Evolutionary conservation across 129 eudicot species (phyloP).

Genomic region (Heracleum sosnowskyi): DNA sequence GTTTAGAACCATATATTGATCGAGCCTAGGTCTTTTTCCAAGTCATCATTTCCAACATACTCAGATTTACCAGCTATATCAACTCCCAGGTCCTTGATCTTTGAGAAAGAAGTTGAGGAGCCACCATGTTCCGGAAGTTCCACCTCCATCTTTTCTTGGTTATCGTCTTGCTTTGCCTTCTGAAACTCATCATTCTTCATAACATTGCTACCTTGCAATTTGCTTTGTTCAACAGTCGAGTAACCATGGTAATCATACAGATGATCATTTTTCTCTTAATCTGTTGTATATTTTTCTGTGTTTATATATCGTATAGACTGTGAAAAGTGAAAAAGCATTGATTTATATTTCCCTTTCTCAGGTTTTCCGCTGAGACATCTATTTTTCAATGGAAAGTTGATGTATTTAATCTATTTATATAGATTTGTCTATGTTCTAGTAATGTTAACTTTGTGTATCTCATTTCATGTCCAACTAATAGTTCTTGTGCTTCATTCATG

Average conservation of each 20-base stretch:
- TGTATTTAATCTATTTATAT: too few relatives aligned
- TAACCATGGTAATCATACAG: too few relatives aligned
- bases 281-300: too few relatives aligned
- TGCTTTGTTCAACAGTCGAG: too few relatives aligned
- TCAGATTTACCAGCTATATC: neutral
- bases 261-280: too few relatives aligned
- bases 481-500: neutral
- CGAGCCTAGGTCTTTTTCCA: neutral
- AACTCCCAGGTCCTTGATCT: conserved; percentile 25
- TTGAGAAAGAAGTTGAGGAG: conserved; percentile 13
- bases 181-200: neutral
- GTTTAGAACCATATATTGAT: conserved; percentile 5
- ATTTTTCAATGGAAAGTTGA: too few relatives aligned
- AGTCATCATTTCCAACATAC: conserved; percentile 12
- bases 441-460: too few relatives aligned
- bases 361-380: too few relatives aligned
- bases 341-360: too few relatives aligned
- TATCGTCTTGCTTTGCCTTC: neutral
- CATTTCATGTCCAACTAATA: neutral
- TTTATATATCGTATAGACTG: too few relatives aligned
- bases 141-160: conserved; percentile 28
- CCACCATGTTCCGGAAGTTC: conserved; percentile 61
- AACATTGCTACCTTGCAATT: neutral
- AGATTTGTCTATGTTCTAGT: too few relatives aligned
- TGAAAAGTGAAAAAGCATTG: too few relatives aligned